Evolutionary conservation across 441 rosid species (phyloP).

Genomic region (Hypseocharis bilobata): DNA sequence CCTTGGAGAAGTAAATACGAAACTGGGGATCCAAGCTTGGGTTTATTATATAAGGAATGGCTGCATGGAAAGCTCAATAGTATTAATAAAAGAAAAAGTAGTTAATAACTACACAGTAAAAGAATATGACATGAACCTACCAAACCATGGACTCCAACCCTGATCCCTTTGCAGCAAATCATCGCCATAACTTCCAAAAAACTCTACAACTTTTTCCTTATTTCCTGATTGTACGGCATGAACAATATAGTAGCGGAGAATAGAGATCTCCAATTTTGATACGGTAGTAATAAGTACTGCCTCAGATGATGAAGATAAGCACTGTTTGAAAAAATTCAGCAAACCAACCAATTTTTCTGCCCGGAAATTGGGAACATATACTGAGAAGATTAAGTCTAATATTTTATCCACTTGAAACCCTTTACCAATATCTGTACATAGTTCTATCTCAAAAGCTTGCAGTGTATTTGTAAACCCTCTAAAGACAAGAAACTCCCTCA

Average conservation of each 20-base stretch:
- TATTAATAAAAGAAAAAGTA: constrained; percentile 10
- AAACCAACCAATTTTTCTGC: constrained; percentile 41
- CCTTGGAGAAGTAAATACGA: constrained; percentile 53
- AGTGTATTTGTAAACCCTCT: constrained; percentile 53
- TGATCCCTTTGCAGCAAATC: constrained; percentile 37
- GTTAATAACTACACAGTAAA: not conserved
- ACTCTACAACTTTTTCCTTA: constrained; percentile 50
- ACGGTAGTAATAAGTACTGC: constrained; percentile 31
- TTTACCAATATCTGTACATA: constrained; percentile 49
- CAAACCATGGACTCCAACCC: constrained; percentile 61
- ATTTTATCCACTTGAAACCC: constrained; percentile 51
- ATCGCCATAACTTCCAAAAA: constrained; percentile 41
- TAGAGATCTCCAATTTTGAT: constrained; percentile 41
- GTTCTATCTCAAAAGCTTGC: constrained; percentile 49
- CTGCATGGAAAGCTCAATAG: constrained; percentile 28
- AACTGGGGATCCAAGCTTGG: constrained; percentile 58
- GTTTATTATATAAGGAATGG: constrained; percentile 50
- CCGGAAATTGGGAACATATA: constrained; percentile 48
- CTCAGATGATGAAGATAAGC: constrained; percentile 41
- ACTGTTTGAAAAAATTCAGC: constrained; percentile 42
- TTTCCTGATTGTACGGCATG: constrained; percentile 37
- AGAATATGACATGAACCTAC: constrained; percentile 30
- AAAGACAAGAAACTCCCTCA: constrained; percentile 58
- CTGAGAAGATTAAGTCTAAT: constrained; percentile 44
- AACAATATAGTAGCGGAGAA: constrained; percentile 46